phyloP scores from a whole-genome alignment of 306 rosid genomes.

The Chamaecrista fasciculata region DNA sequence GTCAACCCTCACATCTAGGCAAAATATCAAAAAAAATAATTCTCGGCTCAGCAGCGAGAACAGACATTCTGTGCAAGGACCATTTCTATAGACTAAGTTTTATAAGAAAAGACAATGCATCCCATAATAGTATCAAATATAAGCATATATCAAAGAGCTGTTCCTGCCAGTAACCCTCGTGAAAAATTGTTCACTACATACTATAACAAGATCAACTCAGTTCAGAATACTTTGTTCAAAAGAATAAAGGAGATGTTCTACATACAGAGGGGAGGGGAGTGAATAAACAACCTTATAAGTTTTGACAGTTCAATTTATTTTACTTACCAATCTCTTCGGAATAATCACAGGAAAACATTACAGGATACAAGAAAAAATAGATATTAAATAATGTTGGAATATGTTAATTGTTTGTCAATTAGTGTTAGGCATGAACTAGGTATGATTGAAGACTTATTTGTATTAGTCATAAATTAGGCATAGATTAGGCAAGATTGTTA shows the following conservation, averaged over 20 bases:
- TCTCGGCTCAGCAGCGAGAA: no score
- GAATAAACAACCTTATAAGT: neutral
- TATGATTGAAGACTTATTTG: no score
- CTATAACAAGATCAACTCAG: neutral
- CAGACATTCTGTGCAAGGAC: neutral
- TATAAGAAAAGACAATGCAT: neutral
- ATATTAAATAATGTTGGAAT: no score
- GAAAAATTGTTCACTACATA: conserved; percentile 20
- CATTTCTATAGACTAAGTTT: neutral
- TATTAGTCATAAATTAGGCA: no score
- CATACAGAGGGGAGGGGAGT: neutral
- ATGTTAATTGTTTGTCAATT: no score
- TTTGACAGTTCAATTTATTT: neutral
- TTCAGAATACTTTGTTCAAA: neutral
- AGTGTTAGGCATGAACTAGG: no score
- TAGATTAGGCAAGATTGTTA: no score
- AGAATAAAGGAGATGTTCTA: neutral
- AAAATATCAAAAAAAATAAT: no score
- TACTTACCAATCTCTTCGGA: neutral
- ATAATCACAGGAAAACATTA: neutral
- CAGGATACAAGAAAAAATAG: neutral
- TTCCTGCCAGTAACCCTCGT: conserved; percentile 7
- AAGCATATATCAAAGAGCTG: neutral
- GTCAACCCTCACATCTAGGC: conserved; percentile 3
- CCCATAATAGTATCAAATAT: neutral